phyloP scores from a whole-genome alignment of 495 filamentous ascomycete genomes.

The Xylaria scruposa region DNA sequence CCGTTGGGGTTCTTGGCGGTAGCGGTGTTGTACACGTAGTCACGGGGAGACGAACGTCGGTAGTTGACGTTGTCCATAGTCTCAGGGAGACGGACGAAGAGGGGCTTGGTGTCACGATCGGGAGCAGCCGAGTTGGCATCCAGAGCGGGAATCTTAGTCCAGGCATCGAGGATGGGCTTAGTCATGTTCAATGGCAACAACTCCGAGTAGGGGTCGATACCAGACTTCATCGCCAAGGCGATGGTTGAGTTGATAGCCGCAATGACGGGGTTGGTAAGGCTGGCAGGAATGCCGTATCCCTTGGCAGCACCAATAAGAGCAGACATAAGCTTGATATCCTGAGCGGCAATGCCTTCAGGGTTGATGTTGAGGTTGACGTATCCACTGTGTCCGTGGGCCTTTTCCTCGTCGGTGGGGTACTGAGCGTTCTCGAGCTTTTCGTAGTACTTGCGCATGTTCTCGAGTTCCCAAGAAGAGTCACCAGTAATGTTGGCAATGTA shows the following conservation, averaged over 20 bases:
- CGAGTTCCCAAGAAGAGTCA: slow-evolving; percentile 53
- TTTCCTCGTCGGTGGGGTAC: slow-evolving; percentile 42
- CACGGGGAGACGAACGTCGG: slow-evolving; percentile 57
- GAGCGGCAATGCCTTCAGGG: slow-evolving; percentile 46
- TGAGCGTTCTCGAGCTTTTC: slow-evolving; percentile 58
- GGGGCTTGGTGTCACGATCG: slow-evolving; percentile 33
- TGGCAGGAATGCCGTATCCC: slow-evolving; percentile 49
- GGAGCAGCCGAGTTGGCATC: slow-evolving; percentile 59
- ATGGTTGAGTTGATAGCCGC: slow-evolving; percentile 10
- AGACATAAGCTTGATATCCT: slow-evolving; percentile 60
- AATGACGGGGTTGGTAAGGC: slow-evolving; percentile 36
- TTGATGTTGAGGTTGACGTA: slow-evolving; percentile 49
- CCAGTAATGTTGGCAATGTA: slow-evolving; percentile 56
- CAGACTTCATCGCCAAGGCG: neutral
- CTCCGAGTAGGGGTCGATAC: slow-evolving; percentile 17
- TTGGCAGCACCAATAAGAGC: slow-evolving; percentile 57
- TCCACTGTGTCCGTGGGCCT: slow-evolving; percentile 53
- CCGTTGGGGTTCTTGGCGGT: slow-evolving; percentile 59
- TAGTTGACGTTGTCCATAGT: slow-evolving; percentile 47
- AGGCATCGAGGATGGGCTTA: slow-evolving; percentile 45
- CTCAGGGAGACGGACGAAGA: slow-evolving; percentile 53
- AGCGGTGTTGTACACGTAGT: slow-evolving; percentile 60
- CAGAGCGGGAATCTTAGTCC: slow-evolving; percentile 52
- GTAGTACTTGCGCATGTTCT: slow-evolving; percentile 59
- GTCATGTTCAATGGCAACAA: slow-evolving; percentile 33